phyloP scores from a whole-genome alignment of 495 filamentous ascomycete genomes.

The Friedmanniomyces endolithicus region DNA sequence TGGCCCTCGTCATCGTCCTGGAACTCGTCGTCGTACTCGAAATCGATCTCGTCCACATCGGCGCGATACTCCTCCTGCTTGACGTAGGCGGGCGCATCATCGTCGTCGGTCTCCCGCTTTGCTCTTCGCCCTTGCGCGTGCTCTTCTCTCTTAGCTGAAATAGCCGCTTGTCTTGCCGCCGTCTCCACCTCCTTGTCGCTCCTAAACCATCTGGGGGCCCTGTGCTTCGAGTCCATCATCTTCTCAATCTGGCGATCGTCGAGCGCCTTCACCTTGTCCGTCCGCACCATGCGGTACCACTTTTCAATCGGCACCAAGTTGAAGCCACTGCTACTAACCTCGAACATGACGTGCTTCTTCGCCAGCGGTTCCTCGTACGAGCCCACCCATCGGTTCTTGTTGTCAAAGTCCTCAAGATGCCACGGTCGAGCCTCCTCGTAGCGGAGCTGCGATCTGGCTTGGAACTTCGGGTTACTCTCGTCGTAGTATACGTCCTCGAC shows the following conservation, averaged over 20 bases:
- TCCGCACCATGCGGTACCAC: constrained; percentile 83
- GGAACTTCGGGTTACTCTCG: constrained; percentile 58
- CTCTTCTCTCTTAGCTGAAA: constrained; percentile 26
- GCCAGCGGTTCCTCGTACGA: constrained; percentile 77
- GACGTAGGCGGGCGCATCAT: constrained; percentile 50
- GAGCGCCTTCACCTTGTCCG: constrained; percentile 67
- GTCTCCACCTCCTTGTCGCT: constrained; percentile 42
- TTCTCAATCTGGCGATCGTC: constrained; percentile 78
- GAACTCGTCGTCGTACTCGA: constrained; percentile 38
- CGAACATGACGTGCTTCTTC: constrained; percentile 61
- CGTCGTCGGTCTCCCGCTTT: constrained; percentile 31
- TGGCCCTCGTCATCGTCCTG: constrained; percentile 82
- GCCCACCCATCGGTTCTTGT: constrained; percentile 85
- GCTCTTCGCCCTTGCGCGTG: constrained; percentile 37
- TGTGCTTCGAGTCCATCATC: constrained; percentile 55
- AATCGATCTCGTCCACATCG: constrained; percentile 35
- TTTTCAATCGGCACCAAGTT: constrained; percentile 85
- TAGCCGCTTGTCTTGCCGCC: constrained; percentile 30
- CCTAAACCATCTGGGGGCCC: constrained; percentile 31
- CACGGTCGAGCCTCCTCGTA: constrained; percentile 94
- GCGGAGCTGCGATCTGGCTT: constrained; percentile 63
- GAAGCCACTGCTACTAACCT: constrained; percentile 53
- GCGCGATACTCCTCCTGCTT: constrained; percentile 39
- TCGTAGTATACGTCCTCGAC: constrained; percentile 45
- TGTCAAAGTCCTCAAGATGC: constrained; percentile 93